These are phyloP conservation scores for Salisapilia sapeloensis DNA, from an alignment of 352 stramenopile genomes.

Conservation along the genomic window DNA sequence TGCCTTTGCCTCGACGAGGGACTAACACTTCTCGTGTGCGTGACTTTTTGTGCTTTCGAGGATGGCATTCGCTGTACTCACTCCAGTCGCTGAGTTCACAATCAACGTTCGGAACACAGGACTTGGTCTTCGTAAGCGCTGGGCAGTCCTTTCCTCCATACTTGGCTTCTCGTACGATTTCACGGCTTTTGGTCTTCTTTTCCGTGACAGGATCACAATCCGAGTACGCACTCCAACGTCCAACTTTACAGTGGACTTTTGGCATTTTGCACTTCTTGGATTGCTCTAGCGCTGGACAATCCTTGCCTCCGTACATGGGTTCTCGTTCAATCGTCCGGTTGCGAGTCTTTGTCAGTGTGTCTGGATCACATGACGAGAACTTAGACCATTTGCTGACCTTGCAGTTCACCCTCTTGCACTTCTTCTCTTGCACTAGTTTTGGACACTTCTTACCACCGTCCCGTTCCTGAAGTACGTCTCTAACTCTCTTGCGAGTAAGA, in stretches of 20 bases:
- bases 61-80: conserved; percentile 14
- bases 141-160: conserved; percentile 1
- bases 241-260: conserved; percentile 1
- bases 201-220: not conserved
- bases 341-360: conserved; percentile 24
- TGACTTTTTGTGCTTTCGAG: conserved; percentile 11
- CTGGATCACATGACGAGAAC: conserved; percentile 19
- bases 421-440: conserved; percentile 21
- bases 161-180: not conserved
- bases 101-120: conserved; percentile 24
- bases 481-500: conserved; percentile 8
- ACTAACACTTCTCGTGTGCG: conserved; percentile 18
- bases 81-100: conserved; percentile 43
- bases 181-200: not conserved
- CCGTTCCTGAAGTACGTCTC: conserved; percentile 13
- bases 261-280: conserved; percentile 1
- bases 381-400: conserved; percentile 25
- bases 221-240: not conserved
- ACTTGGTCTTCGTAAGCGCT: too few relatives aligned
- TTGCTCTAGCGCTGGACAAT: conserved; percentile 17
- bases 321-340: conserved; percentile 16
- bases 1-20: conserved; percentile 11
- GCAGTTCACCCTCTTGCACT: conserved; percentile 22
- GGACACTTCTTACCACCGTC: conserved; percentile 21
- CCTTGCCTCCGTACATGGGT: conserved; percentile 14